These are phyloP conservation scores for Lactarius tabidus DNA, from an alignment of 768 basidiomycete genomes.

Conservation along the genomic window DNA sequence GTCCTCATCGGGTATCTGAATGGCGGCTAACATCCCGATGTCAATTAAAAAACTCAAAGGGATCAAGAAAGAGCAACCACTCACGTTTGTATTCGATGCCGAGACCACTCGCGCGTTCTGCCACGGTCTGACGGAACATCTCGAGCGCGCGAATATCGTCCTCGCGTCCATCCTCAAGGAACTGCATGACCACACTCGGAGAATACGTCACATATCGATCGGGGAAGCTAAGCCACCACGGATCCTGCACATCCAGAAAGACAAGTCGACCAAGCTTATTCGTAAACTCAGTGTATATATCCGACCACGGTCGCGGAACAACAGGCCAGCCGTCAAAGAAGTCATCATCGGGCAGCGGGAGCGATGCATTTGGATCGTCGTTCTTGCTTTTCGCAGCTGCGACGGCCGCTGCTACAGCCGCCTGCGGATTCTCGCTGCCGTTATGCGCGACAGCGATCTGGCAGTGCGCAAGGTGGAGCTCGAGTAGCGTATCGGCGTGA, in stretches of 20 bases:
- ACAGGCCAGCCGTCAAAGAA: neutral
- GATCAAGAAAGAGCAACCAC: neutral
- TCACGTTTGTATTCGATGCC: slow-evolving; percentile 11
- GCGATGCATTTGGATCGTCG: too few relatives aligned
- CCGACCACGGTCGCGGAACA: slow-evolving; percentile 17
- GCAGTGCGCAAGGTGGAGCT: slow-evolving; percentile 14
- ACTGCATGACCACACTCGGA: slow-evolving; percentile 6
- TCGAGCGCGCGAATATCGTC: slow-evolving; percentile 4
- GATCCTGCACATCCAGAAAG: slow-evolving; percentile 12
- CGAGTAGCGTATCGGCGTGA: slow-evolving; percentile 10
- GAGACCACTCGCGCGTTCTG: neutral
- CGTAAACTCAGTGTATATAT: slow-evolving; percentile 3
- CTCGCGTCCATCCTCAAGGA: slow-evolving; percentile 12
- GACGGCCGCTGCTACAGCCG: neutral
- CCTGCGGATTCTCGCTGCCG: neutral
- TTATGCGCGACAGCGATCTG: slow-evolving; percentile 12
- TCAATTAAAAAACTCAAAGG: neutral
- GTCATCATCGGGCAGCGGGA: neutral
- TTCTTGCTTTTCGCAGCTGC: neutral
- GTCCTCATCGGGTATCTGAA: slow-evolving; percentile 12
- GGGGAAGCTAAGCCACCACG: slow-evolving; percentile 21
- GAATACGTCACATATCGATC: slow-evolving; percentile 15
- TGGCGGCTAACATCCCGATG: neutral
- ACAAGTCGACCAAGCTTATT: slow-evolving; percentile 9
- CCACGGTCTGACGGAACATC: neutral